Evolutionary conservation across 257 asterid species (phyloP).

Genomic region (Fraxinus quadrangulata): DNA sequence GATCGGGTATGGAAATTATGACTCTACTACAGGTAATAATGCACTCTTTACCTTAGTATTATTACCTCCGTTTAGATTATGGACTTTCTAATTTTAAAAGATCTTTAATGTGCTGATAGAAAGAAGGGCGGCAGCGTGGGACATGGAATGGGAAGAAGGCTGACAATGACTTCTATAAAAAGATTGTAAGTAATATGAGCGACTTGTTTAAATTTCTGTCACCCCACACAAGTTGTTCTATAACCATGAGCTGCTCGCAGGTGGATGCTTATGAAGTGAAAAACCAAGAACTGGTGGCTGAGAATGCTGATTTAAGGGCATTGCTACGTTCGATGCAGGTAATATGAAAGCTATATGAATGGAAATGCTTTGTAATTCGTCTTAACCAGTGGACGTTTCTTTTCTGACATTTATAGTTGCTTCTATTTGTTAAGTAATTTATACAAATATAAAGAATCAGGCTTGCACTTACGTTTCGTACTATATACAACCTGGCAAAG

Average conservation of each 20-base stretch:
- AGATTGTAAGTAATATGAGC: constrained; percentile 62
- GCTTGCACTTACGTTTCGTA: not conserved
- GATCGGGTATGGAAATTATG: constrained; percentile 98
- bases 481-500: not conserved
- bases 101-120: constrained; percentile 47
- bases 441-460: not conserved
- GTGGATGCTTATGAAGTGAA: constrained; percentile 95
- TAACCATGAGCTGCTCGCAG: constrained; percentile 44
- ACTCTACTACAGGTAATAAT: constrained; percentile 79
- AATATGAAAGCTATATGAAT: constrained; percentile 1
- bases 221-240: not conserved
- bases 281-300: constrained; percentile 90
- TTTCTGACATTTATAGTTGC: constrained; percentile 5
- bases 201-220: constrained; percentile 25
- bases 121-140: constrained; percentile 99
- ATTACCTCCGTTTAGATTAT: constrained; percentile 18
- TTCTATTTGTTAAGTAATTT: constrained; percentile 1
- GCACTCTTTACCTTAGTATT: not conserved
- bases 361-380: not conserved
- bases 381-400: not conserved
- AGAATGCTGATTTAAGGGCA: constrained; percentile 94
- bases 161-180: constrained; percentile 88
- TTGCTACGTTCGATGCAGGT: constrained; percentile 97
- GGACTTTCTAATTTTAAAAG: constrained; percentile 18
- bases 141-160: constrained; percentile 93